These are phyloP conservation scores for Xylaria longipes DNA, from an alignment of 495 filamentous ascomycete genomes.

Conservation along the genomic window DNA sequence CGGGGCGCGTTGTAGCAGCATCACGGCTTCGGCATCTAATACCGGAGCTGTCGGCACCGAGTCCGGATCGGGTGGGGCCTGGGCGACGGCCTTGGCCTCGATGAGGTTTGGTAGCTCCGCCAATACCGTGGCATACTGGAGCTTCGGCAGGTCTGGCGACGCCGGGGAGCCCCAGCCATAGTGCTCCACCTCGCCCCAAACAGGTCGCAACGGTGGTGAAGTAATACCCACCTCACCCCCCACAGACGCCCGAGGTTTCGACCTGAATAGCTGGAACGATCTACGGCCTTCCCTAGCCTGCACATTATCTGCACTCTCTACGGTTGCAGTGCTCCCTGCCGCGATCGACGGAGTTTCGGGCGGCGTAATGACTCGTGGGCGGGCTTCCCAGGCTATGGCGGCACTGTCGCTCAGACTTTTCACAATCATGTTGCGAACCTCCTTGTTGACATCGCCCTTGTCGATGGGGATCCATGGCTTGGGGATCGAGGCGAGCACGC, in stretches of 20 bases:
- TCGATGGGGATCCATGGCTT: slow-evolving; percentile 83
- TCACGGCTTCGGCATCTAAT: slow-evolving; percentile 66
- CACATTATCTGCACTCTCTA: neutral
- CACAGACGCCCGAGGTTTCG: slow-evolving; percentile 34
- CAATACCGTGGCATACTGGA: slow-evolving; percentile 83
- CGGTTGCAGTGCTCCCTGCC: slow-evolving; percentile 20
- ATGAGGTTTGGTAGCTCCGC: slow-evolving; percentile 88
- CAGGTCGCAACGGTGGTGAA: slow-evolving; percentile 40
- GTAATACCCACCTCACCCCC: slow-evolving; percentile 38
- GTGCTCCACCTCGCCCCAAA: slow-evolving; percentile 84
- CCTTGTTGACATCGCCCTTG: slow-evolving; percentile 74
- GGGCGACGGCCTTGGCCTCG: slow-evolving; percentile 87
- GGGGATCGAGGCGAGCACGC: slow-evolving; percentile 79
- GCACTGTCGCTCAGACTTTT: slow-evolving; percentile 75
- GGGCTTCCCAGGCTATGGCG: slow-evolving; percentile 77
- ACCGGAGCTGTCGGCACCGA: slow-evolving; percentile 48
- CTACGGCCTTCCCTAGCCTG: slow-evolving; percentile 19
- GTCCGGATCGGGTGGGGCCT: slow-evolving; percentile 69
- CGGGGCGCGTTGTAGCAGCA: slow-evolving; percentile 70
- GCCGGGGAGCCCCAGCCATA: slow-evolving; percentile 87
- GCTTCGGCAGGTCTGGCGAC: slow-evolving; percentile 73
- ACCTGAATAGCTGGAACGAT: slow-evolving; percentile 35
- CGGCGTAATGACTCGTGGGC: slow-evolving; percentile 63
- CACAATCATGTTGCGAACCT: slow-evolving; percentile 75
- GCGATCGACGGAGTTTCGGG: slow-evolving; percentile 30